A percentile compares a stretch with the other conserved stretches of the same genome.
Conservation (phyloP, 352 stramenopile genomes). For the Salisapilia sapeloensis region DNA sequence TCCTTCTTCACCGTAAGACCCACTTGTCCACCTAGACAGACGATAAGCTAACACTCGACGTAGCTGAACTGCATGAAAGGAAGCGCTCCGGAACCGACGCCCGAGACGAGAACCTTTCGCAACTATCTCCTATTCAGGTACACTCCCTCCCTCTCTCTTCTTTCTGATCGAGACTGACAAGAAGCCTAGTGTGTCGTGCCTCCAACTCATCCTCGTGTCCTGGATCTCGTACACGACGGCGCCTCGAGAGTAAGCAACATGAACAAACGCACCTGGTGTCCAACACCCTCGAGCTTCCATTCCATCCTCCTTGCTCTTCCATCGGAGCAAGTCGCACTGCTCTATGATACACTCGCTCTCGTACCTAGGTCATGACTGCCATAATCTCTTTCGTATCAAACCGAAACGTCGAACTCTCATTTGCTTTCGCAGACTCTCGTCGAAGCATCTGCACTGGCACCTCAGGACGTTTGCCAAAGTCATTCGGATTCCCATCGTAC, state of each 20-base stretch:
- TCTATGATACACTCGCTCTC: background rate
- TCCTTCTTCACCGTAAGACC: conserved; percentile 88
- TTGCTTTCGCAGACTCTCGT: conserved; percentile 16
- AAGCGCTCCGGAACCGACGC: conserved; percentile 48
- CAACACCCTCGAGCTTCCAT: conserved; percentile 1
- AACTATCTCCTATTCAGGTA: conserved; percentile 79
- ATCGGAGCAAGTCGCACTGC: too few relatives aligned
- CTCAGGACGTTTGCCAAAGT: conserved; percentile 72
- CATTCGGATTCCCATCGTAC: conserved; percentile 91
- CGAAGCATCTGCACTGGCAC: conserved; percentile 28
- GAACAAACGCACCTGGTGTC: background rate
- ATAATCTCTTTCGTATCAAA: conserved; percentile 80
- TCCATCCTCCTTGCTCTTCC: background rate
- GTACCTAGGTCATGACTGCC: conserved; percentile 66
- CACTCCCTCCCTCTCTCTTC: conserved; percentile 2
- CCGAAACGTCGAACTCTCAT: conserved; percentile 42
- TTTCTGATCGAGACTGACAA: background rate
- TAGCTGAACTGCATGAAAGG: conserved; percentile 83
- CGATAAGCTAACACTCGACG: background rate
- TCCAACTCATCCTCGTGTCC: conserved; percentile 65
- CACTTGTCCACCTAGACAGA: background rate
- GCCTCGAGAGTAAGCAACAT: conserved; percentile 21
- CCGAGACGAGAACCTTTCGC: conserved; percentile 60
- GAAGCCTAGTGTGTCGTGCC: conserved; percentile 39
- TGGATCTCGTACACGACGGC: conserved; percentile 78